Evolutionary conservation across 192 early-diverging fungal genomes (phyloP), one percentile per base, ranked within the genome.

Genomic region (Glomus cerebriforme): DNA sequence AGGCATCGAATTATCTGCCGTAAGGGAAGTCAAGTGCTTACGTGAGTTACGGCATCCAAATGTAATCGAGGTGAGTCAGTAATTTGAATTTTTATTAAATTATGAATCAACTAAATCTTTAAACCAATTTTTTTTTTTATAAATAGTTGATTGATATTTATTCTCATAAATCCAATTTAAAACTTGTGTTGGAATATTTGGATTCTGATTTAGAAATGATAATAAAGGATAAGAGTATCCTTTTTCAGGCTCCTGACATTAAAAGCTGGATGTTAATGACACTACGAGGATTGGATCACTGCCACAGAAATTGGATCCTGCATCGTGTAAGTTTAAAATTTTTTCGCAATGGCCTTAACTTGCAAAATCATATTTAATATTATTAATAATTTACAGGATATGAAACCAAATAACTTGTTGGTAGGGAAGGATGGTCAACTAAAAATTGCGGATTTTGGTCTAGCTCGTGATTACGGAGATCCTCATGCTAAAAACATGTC

Each of bases 181-280:
- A 97, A 81, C 86, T 98, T 69, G 96, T 99, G 0, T 87, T 99
- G 1, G 98, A 99, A 82, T 98, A 91, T 75, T 85, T 99, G 59
- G 95, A 98, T 75, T 93, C 94, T 12, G 98, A 99, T 82, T 81
- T 99, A 69, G 98, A 99, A 78, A 92, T 91, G 83, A 93, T 99
- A 68, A 99, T 99, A 86, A 98, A 98, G 81, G 96, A 97, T 75
- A 94, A 92, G 78, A 89, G 85, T 72, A 85, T 98, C 49, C 87
- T 96, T 19, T 98, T 99, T 80, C 94, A 91, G 85, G 90, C 94
- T 0, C 92, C 89, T 0, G 96, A 99, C 81, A 94, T 98, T 66
- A 99, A 99, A 79, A 93, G 93, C 75, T 99, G 98, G 98, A 93
- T 99, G 90, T 70, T 97, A 78, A 98, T 98, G 98, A 94, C 94